Conservation (phyloP, 2,329 filamentous ascomycete species). For the Fusarium decemcellulare region DNA sequence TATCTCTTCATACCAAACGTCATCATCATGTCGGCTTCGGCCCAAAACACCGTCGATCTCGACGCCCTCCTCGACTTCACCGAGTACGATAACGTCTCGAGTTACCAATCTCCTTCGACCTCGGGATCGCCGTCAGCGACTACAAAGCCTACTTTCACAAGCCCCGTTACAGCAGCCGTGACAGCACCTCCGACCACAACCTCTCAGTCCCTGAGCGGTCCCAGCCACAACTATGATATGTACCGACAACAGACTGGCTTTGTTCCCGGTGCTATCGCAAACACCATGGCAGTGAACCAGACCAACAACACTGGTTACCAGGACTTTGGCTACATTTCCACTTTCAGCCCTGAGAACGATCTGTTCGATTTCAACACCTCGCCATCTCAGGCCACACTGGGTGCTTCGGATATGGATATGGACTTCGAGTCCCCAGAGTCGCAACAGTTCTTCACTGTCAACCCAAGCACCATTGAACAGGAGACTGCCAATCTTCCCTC, state of each 20-base stretch:
- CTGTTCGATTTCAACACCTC: constrained; percentile 81
- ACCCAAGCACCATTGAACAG: constrained; percentile 82
- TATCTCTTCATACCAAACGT: constrained; percentile 19
- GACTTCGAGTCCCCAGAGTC: constrained; percentile 64
- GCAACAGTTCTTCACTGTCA: constrained; percentile 78
- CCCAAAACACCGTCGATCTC: constrained; percentile 64
- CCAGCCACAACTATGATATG: constrained; percentile 94
- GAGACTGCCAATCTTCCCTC: constrained; percentile 58
- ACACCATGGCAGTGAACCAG: constrained; percentile 84
- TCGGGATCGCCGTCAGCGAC: constrained; percentile 68
- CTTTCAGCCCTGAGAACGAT: constrained; percentile 73
- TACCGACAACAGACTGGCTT: constrained; percentile 97
- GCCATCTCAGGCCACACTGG: constrained; percentile 72
- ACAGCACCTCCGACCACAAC: constrained; percentile 68
- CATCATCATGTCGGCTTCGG: constrained; percentile 57
- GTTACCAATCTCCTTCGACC: constrained; percentile 68
- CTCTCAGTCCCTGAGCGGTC: constrained; percentile 78
- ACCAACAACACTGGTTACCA: constrained; percentile 68
- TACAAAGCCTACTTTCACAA: constrained; percentile 68
- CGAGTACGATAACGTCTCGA: constrained; percentile 71
- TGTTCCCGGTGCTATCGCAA: constrained; percentile 85
- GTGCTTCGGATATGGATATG: constrained; percentile 77
- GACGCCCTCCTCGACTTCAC: constrained; percentile 73
- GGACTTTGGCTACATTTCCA: constrained; percentile 65
- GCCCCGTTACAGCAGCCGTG: constrained; percentile 66